Conservation (phyloP, 805 yeast species). For the Metschnikowia noctiluminum region DNA sequence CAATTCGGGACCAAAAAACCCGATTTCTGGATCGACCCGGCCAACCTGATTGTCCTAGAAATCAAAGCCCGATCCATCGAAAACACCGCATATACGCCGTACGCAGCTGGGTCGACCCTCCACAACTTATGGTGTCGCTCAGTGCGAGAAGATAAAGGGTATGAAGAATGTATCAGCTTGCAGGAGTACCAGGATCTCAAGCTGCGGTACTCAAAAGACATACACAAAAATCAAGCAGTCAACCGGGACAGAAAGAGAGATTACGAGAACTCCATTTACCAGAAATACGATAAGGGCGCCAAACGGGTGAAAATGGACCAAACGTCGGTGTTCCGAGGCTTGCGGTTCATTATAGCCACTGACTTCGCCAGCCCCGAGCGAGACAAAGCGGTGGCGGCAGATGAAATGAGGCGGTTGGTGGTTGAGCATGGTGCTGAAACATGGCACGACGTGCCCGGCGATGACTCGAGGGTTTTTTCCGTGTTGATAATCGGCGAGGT, state of each 20-base stretch:
- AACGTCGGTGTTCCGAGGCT: constrained; percentile 37
- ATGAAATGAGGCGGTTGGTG: constrained; percentile 37
- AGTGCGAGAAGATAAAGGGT: constrained; percentile 66
- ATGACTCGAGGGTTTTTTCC: constrained; percentile 6
- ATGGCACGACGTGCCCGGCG: constrained; percentile 15
- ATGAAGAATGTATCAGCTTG: constrained; percentile 51
- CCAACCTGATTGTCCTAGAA: constrained; percentile 73
- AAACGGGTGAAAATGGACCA: neutral
- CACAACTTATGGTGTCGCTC: constrained; percentile 71
- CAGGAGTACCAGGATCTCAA: constrained; percentile 48
- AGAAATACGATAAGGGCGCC: constrained; percentile 13
- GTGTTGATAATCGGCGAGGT: constrained; percentile 26
- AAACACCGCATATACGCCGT: constrained; percentile 41
- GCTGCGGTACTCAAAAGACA: constrained; percentile 22
- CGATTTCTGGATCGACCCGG: constrained; percentile 75
- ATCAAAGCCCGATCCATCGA: constrained; percentile 77
- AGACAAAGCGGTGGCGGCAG: constrained; percentile 28
- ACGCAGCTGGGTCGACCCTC: constrained; percentile 65
- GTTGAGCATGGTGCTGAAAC: constrained; percentile 51
- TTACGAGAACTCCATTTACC: constrained; percentile 15
- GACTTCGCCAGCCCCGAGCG: constrained; percentile 36
- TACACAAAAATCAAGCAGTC: constrained; percentile 27
- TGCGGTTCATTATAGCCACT: constrained; percentile 50
- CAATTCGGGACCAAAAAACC: constrained; percentile 64
- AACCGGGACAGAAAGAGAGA: constrained; percentile 25